Evolutionary conservation across 805 yeast species (phyloP), one percentile per base, ranked within the genome.

Genomic region (Kluyveromyces aestuarii): DNA sequence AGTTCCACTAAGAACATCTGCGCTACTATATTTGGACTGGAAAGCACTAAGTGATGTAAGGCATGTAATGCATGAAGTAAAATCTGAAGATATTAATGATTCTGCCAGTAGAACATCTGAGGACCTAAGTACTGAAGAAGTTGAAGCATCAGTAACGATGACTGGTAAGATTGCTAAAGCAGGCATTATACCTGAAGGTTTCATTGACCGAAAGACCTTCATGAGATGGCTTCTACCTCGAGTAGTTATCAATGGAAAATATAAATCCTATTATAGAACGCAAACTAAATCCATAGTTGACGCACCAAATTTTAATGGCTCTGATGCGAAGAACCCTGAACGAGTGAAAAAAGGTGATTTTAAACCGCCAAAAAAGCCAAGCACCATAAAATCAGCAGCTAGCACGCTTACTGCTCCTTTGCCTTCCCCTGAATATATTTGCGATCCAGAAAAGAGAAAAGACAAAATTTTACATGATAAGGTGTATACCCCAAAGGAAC

Each of bases 1-100:
- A 47, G 99, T 93, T 1, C 98, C 99, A 0, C 70, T 93, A 56
- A 71, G 98, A 46, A 93, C 99, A 0, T 81, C 96, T 0, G 88
- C 97, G 0, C 68, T 91, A 47, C 66, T 91, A 27, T 91, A 84
- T 59, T 65, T 93, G 13, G 98, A 93, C 63, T 89, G 95, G 85
- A 76, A 76, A 50, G 95, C 88, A 2, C 68, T 84, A 16, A 70
- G 76, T 2, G 72, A 74, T 44, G 83, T 82, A 1, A 65, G 70
- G 8, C 63, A 63, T 43, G 71, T 72, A 11, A 57, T 57, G 48
- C 52, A 51, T 21, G 46, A 54, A 19, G 48, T 46, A 19, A 45
- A 50, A 37, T 33, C 37, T 5, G 41, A 48, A 21, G 50, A 48
- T 13, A 36, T 40, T 21, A 43, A 35, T 16, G 45, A 44, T 13